A percentile compares a stretch with the other conserved stretches of the same genome.
These are phyloP conservation scores for Phaeosphaeriaceae sp. DNA, from an alignment of 2,329 filamentous ascomycete genomes.

Conservation along the genomic window DNA sequence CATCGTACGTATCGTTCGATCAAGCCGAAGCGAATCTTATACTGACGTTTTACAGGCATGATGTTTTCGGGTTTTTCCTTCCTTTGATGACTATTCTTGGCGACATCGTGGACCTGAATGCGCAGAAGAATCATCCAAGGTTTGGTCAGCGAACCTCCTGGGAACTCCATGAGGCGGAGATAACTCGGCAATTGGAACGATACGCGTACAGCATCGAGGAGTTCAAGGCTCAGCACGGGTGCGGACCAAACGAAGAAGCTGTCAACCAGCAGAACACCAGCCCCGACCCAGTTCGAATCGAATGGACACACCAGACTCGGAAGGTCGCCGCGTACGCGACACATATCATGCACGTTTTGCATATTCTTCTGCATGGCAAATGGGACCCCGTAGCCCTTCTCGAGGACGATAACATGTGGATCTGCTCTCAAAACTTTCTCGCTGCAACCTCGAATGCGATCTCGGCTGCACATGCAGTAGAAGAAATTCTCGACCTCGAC, in stretches of 20 bases:
- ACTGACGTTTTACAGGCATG: constrained; percentile 57
- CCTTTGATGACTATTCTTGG: constrained; percentile 93
- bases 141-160: constrained; percentile 79
- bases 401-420: constrained; percentile 93
- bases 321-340: constrained; percentile 90
- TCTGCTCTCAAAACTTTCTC: constrained; percentile 86
- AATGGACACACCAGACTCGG: constrained; percentile 82
- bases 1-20: constrained; percentile 55
- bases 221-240: constrained; percentile 61
- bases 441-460: constrained; percentile 88
- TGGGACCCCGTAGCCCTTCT: constrained; percentile 93
- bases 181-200: constrained; percentile 77
- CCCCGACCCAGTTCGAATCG: constrained; percentile 59
- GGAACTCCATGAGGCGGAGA: constrained; percentile 80
- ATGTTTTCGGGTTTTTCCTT: constrained; percentile 90
- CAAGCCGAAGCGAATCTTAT: background rate
- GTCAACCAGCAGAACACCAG: constrained; percentile 41
- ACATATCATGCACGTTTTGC: constrained; percentile 92
- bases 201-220: constrained; percentile 82
- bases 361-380: constrained; percentile 87
- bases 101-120: constrained; percentile 88
- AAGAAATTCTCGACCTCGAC: constrained; percentile 86
- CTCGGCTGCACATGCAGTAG: constrained; percentile 84
- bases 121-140: constrained; percentile 85
- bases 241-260: constrained; percentile 41